These are phyloP conservation scores for Limonium bicolor DNA, from an alignment of 148 eudicot species.

Conservation along the genomic window DNA sequence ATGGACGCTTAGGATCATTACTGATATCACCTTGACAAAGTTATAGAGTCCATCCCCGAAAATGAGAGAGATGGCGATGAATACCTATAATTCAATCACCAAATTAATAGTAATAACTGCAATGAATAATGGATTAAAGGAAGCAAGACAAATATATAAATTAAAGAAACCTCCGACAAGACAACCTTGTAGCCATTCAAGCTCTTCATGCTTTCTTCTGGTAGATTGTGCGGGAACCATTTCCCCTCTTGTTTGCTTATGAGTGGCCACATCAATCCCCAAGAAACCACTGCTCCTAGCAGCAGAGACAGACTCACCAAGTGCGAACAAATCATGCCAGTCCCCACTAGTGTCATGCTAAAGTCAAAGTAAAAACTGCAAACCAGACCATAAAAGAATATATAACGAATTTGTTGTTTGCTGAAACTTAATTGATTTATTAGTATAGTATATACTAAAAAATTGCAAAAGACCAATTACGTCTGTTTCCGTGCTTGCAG, in stretches of 20 bases:
- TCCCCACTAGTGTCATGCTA: slow-evolving; percentile 67
- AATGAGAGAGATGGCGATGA: neutral
- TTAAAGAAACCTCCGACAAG: neutral
- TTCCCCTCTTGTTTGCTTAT: slow-evolving; percentile 32
- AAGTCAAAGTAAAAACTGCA: slow-evolving; percentile 72
- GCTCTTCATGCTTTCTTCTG: slow-evolving; percentile 53
- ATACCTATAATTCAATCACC: neutral
- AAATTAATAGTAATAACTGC: neutral
- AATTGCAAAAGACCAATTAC: too few species aligned
- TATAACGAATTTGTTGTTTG: too few species aligned
- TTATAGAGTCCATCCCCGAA: neutral
- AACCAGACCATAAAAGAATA: too few species aligned
- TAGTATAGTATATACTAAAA: too few species aligned
- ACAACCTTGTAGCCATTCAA: slow-evolving; percentile 62
- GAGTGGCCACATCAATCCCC: slow-evolving; percentile 85
- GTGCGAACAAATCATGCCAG: slow-evolving; percentile 74
- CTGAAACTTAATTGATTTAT: too few species aligned
- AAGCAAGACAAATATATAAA: neutral
- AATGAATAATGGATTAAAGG: neutral
- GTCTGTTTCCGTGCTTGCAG: too few species aligned
- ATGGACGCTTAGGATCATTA: neutral
- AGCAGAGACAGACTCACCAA: slow-evolving; percentile 58
- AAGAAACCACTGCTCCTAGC: slow-evolving; percentile 57
- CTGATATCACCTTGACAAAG: neutral
- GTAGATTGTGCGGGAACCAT: slow-evolving; percentile 40